Base-by-base conservation (phyloP, 805 yeast genomes). In the Yarrowia deformans region DNA sequence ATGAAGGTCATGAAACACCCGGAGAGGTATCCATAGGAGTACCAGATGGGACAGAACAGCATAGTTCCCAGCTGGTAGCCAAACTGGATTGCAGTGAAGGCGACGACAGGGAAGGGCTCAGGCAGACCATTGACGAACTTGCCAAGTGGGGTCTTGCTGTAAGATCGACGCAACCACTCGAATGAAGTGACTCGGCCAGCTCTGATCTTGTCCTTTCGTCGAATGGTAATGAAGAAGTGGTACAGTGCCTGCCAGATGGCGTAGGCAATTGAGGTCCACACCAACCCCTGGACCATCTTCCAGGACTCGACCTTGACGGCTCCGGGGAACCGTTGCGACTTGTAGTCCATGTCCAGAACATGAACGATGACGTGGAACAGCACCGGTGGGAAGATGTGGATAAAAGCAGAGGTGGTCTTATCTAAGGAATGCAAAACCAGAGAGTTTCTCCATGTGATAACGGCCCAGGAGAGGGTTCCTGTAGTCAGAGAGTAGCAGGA, bases 401-500 rank as follows among this genome's bases (percentile, higher is more conserved):
- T 94, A 74, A 92, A 90, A 2, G 97, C 88, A 23, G 94, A 88
- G 1, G 98, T 95, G 16, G 93, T 91, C 78, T 94, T 94, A 72
- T 94, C 99, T 70, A 94, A 85, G 13, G 94, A 88, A 76, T 94
- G 99, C 60, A 94, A 82, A 9, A 94, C 98, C 69, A 94, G 82
- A 8, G 97, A 93, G 77, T 94, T 94, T 73, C 97, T 84, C 99
- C 98, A 94, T 0, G 97, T 91, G 54, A 94, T 88, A 29, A 94
- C 97, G 0, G 98, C 98, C 84, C 91, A 93, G 7, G 97, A 85
- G 69, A 94, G 79, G 0, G 98, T 91, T 0, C 98, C 99, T 80
- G 90, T 88, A 0, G 95, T 84, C 70, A 94, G 86, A 10, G 97
- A 90, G 78, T 91, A 93, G 72, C 96, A 92, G 2, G 94, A 85